Conservation (phyloP, 1,284 basidiomycete genomes). For the Leccinum pachyderme region DNA sequence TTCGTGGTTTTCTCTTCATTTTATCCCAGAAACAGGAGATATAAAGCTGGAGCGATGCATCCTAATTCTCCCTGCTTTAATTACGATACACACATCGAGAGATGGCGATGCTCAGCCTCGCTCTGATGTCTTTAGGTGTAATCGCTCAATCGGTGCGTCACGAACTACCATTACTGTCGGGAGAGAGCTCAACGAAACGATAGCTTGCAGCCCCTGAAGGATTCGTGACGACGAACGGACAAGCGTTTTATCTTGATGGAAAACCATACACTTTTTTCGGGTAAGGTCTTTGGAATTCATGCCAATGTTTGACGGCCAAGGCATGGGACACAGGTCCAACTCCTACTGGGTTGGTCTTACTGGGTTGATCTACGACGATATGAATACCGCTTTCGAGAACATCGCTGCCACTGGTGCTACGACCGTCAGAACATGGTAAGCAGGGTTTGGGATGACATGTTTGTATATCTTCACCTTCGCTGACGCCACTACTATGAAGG, state of each 20-base stretch:
- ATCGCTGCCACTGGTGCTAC: constrained; percentile 16
- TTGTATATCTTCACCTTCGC: not conserved
- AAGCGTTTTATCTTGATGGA: not conserved
- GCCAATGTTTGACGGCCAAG: not conserved
- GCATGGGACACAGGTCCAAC: constrained; percentile 5
- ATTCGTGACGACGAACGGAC: not conserved
- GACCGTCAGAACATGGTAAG: constrained; percentile 19
- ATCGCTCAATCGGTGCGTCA: not conserved
- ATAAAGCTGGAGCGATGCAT: not conserved
- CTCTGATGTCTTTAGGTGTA: not conserved
- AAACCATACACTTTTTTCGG: not conserved
- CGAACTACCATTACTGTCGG: not conserved
- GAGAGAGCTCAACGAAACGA: not conserved
- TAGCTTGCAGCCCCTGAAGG: not conserved
- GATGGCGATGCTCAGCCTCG: not conserved
- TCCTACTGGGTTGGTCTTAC: constrained; percentile 23
- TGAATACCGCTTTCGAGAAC: constrained; percentile 15
- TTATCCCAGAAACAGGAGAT: not conserved
- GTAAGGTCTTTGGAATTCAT: not conserved
- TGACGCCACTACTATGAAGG: not conserved
- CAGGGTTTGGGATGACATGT: not conserved
- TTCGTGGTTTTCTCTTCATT: not conserved
- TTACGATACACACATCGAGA: not conserved
- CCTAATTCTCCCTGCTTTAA: not conserved
- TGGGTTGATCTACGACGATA: constrained; percentile 13